Conservation (phyloP, 192 early-diverging fungal species). For the Chytriomyces sp. region DNA sequence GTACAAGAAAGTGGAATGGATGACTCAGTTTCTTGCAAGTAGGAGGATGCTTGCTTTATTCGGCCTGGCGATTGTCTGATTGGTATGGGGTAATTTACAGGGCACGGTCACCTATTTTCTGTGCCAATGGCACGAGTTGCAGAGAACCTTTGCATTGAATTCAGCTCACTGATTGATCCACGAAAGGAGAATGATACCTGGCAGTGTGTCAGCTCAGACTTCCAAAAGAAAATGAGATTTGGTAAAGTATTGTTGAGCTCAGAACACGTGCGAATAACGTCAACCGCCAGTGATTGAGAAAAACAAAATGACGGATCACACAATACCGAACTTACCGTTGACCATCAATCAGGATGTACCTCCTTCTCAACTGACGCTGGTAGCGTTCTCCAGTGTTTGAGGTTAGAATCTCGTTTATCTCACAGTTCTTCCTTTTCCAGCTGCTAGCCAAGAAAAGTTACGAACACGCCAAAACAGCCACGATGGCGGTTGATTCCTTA, state of each 20-base stretch:
- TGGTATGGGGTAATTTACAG: neutral
- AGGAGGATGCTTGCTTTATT: neutral
- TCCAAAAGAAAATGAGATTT: neutral
- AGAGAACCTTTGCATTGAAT: neutral
- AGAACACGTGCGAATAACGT: neutral
- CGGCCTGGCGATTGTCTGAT: neutral
- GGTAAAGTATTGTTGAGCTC: neutral
- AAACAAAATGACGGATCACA: neutral
- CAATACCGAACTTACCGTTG: neutral
- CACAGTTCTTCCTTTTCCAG: neutral
- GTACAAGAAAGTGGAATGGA: slow-evolving; percentile 26
- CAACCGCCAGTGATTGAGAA: slow-evolving; percentile 14
- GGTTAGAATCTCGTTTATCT: neutral
- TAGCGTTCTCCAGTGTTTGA: neutral
- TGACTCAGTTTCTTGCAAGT: slow-evolving; percentile 13
- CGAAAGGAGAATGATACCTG: slow-evolving; percentile 9
- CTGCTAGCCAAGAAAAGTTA: neutral
- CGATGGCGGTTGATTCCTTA: neutral
- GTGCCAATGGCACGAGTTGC: neutral
- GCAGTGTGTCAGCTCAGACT: neutral
- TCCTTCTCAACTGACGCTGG: slow-evolving; percentile 1
- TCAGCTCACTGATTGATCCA: slow-evolving; percentile 15
- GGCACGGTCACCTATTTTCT: neutral
- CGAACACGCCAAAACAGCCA: neutral
- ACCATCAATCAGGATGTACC: neutral